Conservation (phyloP, 257 asterid species). For the Ilex asprella region DNA sequence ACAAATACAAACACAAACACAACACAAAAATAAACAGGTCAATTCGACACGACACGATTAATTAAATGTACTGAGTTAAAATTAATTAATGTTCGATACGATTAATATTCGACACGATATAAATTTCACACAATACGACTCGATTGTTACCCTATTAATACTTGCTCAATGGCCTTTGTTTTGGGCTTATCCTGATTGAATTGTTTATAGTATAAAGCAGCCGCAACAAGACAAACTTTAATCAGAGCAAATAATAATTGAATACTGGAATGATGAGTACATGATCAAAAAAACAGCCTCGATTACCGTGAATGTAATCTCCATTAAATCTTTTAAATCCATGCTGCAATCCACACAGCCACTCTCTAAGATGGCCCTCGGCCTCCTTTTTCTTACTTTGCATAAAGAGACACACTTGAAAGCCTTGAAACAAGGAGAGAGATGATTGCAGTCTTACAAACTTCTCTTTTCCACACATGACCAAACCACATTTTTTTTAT, state of each 20-base stretch:
- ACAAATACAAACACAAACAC: too few relatives aligned
- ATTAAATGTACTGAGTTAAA: too few relatives aligned
- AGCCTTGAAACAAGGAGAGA: slow-evolving; percentile 29
- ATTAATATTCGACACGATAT: too few relatives aligned
- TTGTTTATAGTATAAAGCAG: not conserved
- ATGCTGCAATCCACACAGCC: slow-evolving; percentile 24
- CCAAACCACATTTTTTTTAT: not conserved
- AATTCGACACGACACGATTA: too few relatives aligned
- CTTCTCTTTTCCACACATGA: not conserved
- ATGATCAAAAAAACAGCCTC: slow-evolving; percentile 20
- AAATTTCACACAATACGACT: too few relatives aligned
- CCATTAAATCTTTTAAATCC: slow-evolving; percentile 7
- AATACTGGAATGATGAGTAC: slow-evolving; percentile 27
- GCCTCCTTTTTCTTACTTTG: slow-evolving; percentile 18
- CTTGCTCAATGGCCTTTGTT: too few relatives aligned
- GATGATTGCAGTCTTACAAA: slow-evolving; percentile 13
- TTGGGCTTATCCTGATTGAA: slow-evolving; percentile 9
- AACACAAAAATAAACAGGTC: too few relatives aligned
- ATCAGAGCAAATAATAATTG: slow-evolving; percentile 12
- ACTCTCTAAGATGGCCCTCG: slow-evolving; percentile 14
- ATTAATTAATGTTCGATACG: too few relatives aligned
- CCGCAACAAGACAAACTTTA: slow-evolving; percentile 1
- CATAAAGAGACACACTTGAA: slow-evolving; percentile 4
- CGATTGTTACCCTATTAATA: too few relatives aligned
- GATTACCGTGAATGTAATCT: slow-evolving; percentile 19